Conservation (phyloP, 495 filamentous ascomycete species). For the Neurospora sublineolata region DNA sequence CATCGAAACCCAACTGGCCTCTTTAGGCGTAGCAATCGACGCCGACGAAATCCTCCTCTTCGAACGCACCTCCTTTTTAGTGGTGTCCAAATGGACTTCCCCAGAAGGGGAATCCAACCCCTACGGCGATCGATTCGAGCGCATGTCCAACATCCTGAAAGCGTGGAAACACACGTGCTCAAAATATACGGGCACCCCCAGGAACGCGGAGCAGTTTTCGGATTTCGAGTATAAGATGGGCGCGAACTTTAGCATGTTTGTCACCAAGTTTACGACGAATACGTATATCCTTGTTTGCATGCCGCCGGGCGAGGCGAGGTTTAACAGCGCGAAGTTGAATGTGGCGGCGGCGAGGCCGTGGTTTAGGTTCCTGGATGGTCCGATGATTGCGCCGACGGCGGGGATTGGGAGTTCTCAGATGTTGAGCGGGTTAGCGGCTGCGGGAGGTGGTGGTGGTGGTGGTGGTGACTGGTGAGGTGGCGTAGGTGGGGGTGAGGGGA, state of each 20-base stretch:
- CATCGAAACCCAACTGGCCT: conserved; percentile 71
- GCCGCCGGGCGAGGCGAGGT: conserved; percentile 74
- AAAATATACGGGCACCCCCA: conserved; percentile 38
- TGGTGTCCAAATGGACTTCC: conserved; percentile 74
- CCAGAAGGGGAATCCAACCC: conserved; percentile 67
- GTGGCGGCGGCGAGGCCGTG: conserved; percentile 72
- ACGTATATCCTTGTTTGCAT: conserved; percentile 89
- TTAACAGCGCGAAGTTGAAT: conserved; percentile 82
- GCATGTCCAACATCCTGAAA: conserved; percentile 92
- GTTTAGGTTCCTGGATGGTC: conserved; percentile 50
- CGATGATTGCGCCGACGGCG: conserved; percentile 8
- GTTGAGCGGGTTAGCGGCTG: background rate
- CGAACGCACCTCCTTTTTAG: conserved; percentile 89
- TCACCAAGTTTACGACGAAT: conserved; percentile 86
- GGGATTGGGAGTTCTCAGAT: conserved; percentile 1
- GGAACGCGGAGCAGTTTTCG: conserved; percentile 45
- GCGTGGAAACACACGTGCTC: conserved; percentile 74
- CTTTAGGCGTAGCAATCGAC: conserved; percentile 69
- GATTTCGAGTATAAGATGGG: conserved; percentile 44
- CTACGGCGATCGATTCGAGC: conserved; percentile 83
- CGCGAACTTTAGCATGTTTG: conserved; percentile 74
- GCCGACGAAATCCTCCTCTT: conserved; percentile 93
- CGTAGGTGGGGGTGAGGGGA: background rate
- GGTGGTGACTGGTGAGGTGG: background rate
- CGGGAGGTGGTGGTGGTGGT: background rate